Base-by-base conservation (phyloP, 2,329 filamentous ascomycete species). In the Fusarium hostae region DNA sequence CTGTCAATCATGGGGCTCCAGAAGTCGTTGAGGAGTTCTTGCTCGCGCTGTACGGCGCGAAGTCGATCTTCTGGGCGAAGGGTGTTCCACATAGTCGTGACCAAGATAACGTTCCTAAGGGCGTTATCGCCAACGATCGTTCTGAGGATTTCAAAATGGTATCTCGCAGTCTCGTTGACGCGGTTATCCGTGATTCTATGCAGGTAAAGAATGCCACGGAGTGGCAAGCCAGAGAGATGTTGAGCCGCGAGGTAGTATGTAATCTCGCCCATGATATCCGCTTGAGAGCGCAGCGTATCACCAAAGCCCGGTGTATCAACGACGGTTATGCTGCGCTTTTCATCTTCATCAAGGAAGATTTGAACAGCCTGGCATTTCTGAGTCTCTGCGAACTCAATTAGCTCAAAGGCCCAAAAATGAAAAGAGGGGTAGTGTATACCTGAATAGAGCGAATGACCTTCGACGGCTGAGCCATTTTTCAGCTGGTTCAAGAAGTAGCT, bases 231-330 rank as follows among this genome's bases (percentile, higher is more conserved):
- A 20, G 43, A 45, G 5, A 45, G 9, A n/a, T 48, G 55, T 20
- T 58, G 55, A 9, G 55, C 55, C 6, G 55, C 10, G 3, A 58
- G 12, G 7, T 51, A 59, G 24, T 59, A 35, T 1, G 56, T 51
- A 16, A 59, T 59, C 16, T 59, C 56, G 2, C 28, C 56, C 8
- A 59, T 10, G 9, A 59, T 59, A 1, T 59, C 56, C 9, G 44
- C 44, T 13, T 59, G 44, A 18, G 26, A 26, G 9, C 44, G 56
- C 0, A 16, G 9, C 8, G 44, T 51, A 16, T 59, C 56, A 22
- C 22, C 56, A 11, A 59, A 59, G 2, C 56, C 56, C 15, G 56
- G 56, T 2, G 56, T 59, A 16, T 59, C 56, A 26, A 59, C 35
- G 3, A 59, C 44, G 1, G 56, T 59, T 6, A 59, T 51, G 9